Percentiles rank a stretch among this genome's conserved stretches.
These are phyloP conservation scores for Abrus pulchellus DNA, from an alignment of 306 rosid genomes.

Conservation along the genomic window DNA sequence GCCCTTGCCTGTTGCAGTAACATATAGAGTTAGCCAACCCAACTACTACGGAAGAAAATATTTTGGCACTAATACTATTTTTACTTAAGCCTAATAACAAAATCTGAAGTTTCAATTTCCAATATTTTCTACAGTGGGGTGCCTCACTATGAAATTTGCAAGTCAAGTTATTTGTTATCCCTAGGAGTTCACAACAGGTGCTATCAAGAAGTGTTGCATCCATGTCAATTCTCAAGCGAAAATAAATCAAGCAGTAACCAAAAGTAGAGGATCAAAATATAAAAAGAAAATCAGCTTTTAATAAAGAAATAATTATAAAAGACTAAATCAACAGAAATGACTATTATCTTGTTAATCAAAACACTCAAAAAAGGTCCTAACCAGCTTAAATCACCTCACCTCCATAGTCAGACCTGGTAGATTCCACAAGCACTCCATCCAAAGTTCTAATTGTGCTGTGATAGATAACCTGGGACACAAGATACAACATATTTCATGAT, in stretches of 20 bases:
- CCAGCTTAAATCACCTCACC: conserved; percentile 64
- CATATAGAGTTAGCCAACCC: conserved; percentile 36
- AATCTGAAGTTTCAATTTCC: conserved; percentile 26
- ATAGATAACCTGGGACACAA: conserved; percentile 74
- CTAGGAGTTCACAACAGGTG: background rate
- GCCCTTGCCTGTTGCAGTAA: conserved; percentile 74
- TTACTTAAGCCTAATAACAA: conserved; percentile 28
- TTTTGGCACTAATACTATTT: conserved; percentile 27
- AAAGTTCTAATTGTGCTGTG: conserved; percentile 81
- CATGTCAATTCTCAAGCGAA: conserved; percentile 36
- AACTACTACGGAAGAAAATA: conserved; percentile 34
- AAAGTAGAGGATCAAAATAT: background rate
- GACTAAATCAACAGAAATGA: conserved; percentile 27
- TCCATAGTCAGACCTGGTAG: conserved; percentile 75
- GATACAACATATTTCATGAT: conserved; percentile 5
- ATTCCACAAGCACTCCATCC: conserved; percentile 91
- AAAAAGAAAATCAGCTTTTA: background rate
- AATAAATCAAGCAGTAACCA: conserved; percentile 11
- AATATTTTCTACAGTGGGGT: background rate
- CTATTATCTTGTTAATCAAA: conserved; percentile 12
- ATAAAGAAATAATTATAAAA: background rate
- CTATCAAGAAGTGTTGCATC: conserved; percentile 8
- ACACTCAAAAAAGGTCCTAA: conserved; percentile 10
- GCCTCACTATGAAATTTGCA: conserved; percentile 31
- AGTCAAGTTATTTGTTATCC: conserved; percentile 1